phyloP scores from a whole-genome alignment of 441 rosid species.

The Adansonia madagascariensis region DNA sequence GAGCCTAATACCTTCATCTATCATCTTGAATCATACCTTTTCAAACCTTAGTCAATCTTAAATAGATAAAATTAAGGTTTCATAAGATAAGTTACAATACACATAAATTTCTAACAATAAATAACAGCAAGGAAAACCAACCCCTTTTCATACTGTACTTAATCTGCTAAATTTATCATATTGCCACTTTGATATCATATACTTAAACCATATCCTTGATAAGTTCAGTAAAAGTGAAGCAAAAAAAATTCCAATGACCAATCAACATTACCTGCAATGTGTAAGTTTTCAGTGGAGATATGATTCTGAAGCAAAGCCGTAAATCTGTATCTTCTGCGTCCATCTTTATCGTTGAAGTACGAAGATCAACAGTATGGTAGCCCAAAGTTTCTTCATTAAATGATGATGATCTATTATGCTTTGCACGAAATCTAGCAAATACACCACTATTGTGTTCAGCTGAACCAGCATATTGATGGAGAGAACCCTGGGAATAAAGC shows the following conservation, averaged over 20 bases:
- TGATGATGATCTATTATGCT: slow-evolving; percentile 62
- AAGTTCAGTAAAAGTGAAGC: not conserved
- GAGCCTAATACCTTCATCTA: not conserved
- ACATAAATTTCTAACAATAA: slow-evolving; percentile 5
- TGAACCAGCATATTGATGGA: slow-evolving; percentile 60
- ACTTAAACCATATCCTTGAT: slow-evolving; percentile 2
- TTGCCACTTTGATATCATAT: not conserved
- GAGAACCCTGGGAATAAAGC: slow-evolving; percentile 57
- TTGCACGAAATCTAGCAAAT: slow-evolving; percentile 75
- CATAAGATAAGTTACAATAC: not conserved
- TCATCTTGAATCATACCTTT: too few relatives aligned
- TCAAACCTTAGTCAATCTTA: slow-evolving; percentile 9
- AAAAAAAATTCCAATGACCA: slow-evolving; percentile 2
- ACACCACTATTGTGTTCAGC: slow-evolving; percentile 65
- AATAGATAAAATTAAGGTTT: slow-evolving; percentile 17
- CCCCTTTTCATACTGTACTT: not conserved
- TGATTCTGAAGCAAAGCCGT: slow-evolving; percentile 88
- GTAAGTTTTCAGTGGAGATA: slow-evolving; percentile 76
- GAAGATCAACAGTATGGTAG: slow-evolving; percentile 66
- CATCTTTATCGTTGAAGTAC: slow-evolving; percentile 68
- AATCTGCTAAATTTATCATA: slow-evolving; percentile 1
- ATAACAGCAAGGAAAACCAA: slow-evolving; percentile 6
- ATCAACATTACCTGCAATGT: slow-evolving; percentile 75
- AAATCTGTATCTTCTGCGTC: slow-evolving; percentile 83
- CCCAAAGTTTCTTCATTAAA: slow-evolving; percentile 59